These are phyloP conservation scores for Lycium ferocissimum DNA, from an alignment of 257 asterid genomes.

Conservation along the genomic window DNA sequence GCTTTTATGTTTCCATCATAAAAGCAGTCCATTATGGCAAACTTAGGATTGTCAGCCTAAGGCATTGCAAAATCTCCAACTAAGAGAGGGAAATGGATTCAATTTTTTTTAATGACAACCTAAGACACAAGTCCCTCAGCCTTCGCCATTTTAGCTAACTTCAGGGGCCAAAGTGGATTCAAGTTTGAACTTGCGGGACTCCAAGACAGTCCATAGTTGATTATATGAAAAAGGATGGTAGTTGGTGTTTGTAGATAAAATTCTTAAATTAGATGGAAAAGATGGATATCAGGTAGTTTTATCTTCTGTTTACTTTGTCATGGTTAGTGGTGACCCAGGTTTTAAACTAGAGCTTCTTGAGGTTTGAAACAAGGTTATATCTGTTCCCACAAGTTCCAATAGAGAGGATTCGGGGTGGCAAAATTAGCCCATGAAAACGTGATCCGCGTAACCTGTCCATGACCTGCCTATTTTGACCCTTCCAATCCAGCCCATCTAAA, in stretches of 20 bases:
- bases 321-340: neutral
- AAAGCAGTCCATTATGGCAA: neutral
- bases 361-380: neutral
- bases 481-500: too few relatives aligned
- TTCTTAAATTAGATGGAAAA: neutral
- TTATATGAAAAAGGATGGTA: neutral
- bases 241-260: neutral
- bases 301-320: neutral
- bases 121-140: neutral
- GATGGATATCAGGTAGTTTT: neutral
- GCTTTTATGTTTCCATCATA: neutral
- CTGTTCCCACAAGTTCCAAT: neutral
- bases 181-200: neutral
- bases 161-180: neutral
- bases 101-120: neutral
- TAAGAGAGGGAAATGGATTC: neutral
- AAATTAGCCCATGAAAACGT: too few relatives aligned
- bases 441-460: too few relatives aligned
- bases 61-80: neutral
- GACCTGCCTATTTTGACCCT: too few relatives aligned
- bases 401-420: neutral
- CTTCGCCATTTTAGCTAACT: neutral
- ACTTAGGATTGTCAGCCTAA: neutral
- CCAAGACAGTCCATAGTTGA: neutral
- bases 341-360: neutral